Conservation (phyloP, 2,329 filamentous ascomycete genomes). For the Penicillium occitanis region DNA sequence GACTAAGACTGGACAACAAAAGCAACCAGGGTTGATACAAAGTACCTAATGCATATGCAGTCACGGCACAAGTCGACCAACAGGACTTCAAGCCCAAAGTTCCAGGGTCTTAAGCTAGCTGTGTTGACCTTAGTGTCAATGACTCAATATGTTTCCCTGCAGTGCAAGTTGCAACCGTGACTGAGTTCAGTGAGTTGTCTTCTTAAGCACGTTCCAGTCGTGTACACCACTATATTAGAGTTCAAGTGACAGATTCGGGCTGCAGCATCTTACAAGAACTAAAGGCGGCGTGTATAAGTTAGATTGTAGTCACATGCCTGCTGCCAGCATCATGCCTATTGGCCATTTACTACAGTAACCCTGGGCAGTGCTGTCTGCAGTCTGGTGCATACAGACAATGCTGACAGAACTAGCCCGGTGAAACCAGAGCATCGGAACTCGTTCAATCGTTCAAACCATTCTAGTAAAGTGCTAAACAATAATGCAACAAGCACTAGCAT, state of each 20-base stretch:
- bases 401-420: constrained; percentile 1
- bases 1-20: neutral
- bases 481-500: neutral
- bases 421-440: neutral
- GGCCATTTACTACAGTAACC: neutral
- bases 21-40: neutral
- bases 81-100: neutral
- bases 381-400: neutral
- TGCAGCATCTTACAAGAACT: neutral
- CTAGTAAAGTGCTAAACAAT: neutral
- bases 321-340: neutral
- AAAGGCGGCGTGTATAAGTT: neutral
- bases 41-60: neutral
- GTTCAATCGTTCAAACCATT: neutral
- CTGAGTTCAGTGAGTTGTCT: neutral
- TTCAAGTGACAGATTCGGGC: neutral
- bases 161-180: neutral
- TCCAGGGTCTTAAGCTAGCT: neutral
- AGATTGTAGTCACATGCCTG: neutral
- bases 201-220: neutral
- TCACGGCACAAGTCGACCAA: neutral
- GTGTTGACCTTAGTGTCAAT: neutral
- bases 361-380: neutral
- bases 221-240: neutral
- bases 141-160: neutral